These are phyloP conservation scores for Taiwanofungus camphoratus DNA, from an alignment of 1,284 basidiomycete genomes.

Conservation along the genomic window DNA sequence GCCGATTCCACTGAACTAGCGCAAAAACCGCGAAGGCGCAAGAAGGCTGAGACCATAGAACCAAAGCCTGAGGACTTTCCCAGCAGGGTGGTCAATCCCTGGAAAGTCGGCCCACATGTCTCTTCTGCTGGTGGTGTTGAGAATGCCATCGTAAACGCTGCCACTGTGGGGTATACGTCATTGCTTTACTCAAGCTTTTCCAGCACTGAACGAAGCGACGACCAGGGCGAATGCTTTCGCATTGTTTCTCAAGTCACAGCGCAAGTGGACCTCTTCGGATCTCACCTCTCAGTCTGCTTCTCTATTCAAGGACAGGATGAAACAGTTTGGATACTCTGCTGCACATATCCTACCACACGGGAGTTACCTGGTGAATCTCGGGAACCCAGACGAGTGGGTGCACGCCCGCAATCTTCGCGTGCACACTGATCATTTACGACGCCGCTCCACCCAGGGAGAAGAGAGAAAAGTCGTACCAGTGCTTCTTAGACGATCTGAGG, in stretches of 20 bases:
- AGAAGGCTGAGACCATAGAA: slow-evolving; percentile 6
- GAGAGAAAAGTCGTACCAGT: slow-evolving; percentile 71
- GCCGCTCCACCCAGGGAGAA: slow-evolving; percentile 46
- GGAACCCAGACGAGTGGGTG: slow-evolving; percentile 69
- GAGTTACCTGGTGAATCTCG: slow-evolving; percentile 82
- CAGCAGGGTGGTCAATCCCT: slow-evolving; percentile 21
- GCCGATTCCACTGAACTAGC: background rate
- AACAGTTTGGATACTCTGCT: slow-evolving; percentile 51
- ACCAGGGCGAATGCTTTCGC: slow-evolving; percentile 76
- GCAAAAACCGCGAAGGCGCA: slow-evolving; percentile 4
- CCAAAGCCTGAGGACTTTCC: slow-evolving; percentile 14
- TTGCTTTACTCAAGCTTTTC: background rate
- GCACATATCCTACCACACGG: slow-evolving; percentile 73
- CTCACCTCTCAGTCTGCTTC: slow-evolving; percentile 45
- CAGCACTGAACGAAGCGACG: background rate
- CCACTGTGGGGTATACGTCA: slow-evolving; percentile 55
- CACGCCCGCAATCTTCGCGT: background rate
- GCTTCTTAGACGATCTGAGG: slow-evolving; percentile 81
- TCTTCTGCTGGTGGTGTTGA: slow-evolving; percentile 77
- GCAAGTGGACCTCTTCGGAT: slow-evolving; percentile 69
- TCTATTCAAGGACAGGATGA: slow-evolving; percentile 53
- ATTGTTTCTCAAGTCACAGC: slow-evolving; percentile 79
- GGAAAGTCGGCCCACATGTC: slow-evolving; percentile 82
- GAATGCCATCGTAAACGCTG: slow-evolving; percentile 67
- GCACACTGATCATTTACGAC: background rate